These are phyloP conservation scores for Eremothecium cymbalariae DNA, from an alignment of 1,139 yeast species.

Conservation along the genomic window DNA sequence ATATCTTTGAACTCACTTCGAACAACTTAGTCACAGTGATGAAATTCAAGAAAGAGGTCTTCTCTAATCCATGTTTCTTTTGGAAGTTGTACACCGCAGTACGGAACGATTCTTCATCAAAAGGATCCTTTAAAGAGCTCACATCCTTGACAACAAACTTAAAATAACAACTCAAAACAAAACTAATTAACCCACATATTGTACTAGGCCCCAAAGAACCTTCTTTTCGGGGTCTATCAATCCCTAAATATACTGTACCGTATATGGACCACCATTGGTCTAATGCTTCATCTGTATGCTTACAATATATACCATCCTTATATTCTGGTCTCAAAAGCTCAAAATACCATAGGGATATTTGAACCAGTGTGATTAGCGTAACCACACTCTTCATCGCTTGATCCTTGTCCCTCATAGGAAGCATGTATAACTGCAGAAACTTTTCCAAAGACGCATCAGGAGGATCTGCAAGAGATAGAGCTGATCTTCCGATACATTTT, in stretches of 20 bases:
- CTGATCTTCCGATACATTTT: slow-evolving; percentile 80
- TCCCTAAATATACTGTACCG: slow-evolving; percentile 52
- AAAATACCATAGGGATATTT: slow-evolving; percentile 70
- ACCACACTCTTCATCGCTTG: slow-evolving; percentile 48
- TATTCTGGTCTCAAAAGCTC: slow-evolving; percentile 58
- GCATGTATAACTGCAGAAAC: slow-evolving; percentile 66
- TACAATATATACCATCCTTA: slow-evolving; percentile 81
- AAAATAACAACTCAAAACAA: slow-evolving; percentile 57
- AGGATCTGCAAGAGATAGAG: slow-evolving; percentile 57
- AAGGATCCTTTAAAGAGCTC: slow-evolving; percentile 80
- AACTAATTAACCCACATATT: slow-evolving; percentile 54
- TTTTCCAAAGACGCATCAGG: slow-evolving; percentile 77
- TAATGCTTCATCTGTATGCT: slow-evolving; percentile 65
- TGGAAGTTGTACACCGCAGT: slow-evolving; percentile 61
- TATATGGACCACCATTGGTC: slow-evolving; percentile 74
- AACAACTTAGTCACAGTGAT: slow-evolving; percentile 55
- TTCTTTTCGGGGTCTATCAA: slow-evolving; percentile 35
- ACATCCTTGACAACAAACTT: slow-evolving; percentile 66
- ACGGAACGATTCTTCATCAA: slow-evolving; percentile 60
- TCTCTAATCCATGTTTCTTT: slow-evolving; percentile 52
- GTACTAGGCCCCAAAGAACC: slow-evolving; percentile 58
- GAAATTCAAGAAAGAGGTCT: slow-evolving; percentile 53
- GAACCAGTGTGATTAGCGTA: slow-evolving; percentile 67
- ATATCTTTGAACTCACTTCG: slow-evolving; percentile 47
- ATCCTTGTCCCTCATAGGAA: slow-evolving; percentile 29